phyloP scores from a whole-genome alignment of 768 basidiomycete species.

The Leucogyrophana mollusca region DNA sequence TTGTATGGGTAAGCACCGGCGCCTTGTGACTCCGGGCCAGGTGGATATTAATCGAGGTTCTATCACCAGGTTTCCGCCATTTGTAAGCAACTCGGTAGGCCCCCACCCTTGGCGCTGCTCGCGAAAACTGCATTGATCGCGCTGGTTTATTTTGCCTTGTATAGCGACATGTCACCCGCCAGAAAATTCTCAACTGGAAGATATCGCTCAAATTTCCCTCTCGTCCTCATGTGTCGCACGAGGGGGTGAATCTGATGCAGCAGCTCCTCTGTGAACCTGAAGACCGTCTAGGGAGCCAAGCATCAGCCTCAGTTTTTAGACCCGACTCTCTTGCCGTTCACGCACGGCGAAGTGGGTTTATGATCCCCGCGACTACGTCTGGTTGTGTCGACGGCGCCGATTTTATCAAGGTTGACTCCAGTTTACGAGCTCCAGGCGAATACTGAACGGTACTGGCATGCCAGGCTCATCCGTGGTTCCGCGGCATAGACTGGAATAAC shows the following conservation, averaged over 20 bases:
- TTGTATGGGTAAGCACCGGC: constrained; percentile 73
- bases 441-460: constrained; percentile 16
- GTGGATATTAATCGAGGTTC: constrained; percentile 17
- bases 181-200: constrained; percentile 97
- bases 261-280: constrained; percentile 93
- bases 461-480: constrained; percentile 88
- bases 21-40: constrained; percentile 22
- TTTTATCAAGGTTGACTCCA: constrained; percentile 70
- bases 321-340: constrained; percentile 78
- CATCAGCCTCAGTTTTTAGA: constrained; percentile 62
- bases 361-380: constrained; percentile 44
- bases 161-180: constrained; percentile 89
- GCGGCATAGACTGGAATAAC: constrained; percentile 85
- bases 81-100: constrained; percentile 89
- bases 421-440: constrained; percentile 9
- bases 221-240: constrained; percentile 80
- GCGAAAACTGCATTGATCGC: not conserved
- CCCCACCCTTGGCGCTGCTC: constrained; percentile 4
- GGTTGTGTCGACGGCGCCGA: constrained; percentile 81
- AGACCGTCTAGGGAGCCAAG: constrained; percentile 84
- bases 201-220: constrained; percentile 85
- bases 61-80: constrained; percentile 79
- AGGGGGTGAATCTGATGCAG: constrained; percentile 85
- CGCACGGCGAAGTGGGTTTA: constrained; percentile 72
- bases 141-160: constrained; percentile 18